Evolutionary conservation across 148 eudicot genomes (phyloP).

Genomic region (Silene latifolia): DNA sequence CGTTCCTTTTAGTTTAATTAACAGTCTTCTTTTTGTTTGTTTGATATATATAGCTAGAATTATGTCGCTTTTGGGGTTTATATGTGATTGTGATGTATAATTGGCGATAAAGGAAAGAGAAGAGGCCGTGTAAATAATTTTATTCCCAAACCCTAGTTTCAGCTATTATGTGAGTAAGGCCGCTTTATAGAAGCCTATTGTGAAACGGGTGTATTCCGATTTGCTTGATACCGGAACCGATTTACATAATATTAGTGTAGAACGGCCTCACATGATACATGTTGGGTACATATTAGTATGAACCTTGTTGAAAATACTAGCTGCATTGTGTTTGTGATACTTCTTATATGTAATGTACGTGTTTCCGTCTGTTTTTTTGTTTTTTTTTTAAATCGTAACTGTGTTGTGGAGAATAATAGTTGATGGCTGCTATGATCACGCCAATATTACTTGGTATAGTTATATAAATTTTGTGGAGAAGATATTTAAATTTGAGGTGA

Average conservation of each 20-base stretch:
- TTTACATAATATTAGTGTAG: no score
- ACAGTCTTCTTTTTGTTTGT: neutral
- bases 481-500: neutral
- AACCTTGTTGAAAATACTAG: neutral
- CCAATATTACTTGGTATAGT: neutral
- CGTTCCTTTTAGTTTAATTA: neutral
- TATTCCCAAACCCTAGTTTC: constrained; percentile 21
- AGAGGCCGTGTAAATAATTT: neutral
- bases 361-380: neutral
- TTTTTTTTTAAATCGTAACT: neutral
- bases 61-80: neutral
- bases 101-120: neutral
- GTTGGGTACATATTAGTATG: neutral
- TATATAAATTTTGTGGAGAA: neutral
- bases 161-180: neutral
- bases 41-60: neutral
- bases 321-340: neutral
- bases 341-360: constrained; percentile 3
- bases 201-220: no score
- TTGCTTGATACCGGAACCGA: no score
- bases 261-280: no score
- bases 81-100: neutral
- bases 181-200: no score
- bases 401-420: neutral
- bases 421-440: neutral